Base-by-base conservation (phyloP, 768 basidiomycete genomes). In the Phaffia australis region DNA sequence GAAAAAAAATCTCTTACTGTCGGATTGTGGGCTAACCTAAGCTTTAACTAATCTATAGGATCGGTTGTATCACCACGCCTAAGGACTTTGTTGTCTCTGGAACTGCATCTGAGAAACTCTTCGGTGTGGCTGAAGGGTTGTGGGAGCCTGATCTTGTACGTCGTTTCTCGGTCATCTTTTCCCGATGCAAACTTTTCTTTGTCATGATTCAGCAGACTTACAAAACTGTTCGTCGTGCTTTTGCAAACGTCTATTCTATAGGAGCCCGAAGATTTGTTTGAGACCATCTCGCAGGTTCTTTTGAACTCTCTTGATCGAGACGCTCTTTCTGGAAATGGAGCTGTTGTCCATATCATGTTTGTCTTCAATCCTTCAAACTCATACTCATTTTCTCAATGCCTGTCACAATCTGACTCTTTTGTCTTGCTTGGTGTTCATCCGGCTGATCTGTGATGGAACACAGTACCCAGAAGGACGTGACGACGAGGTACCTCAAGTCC, bases 271-370 rank as follows among this genome's bases (percentile, higher is more conserved):
- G 95, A 98, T 76, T 79, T 99, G 56, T 99, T 99, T 74, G 95
- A 99, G 80, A 98, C 95, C 1, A 92, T 97, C 73, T 91, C 89
- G 32, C 95, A 99, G 77, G 93, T 92, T 8, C 77, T 99, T 68
- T 77, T 98, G 77, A 98, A 93, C 73, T 88, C 91, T 6, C 86
- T 97, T 46, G 95, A 99, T 75, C 83, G 95, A 56, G 95, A 98
- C 77, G 92, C 94, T 25, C 89, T 84, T 76, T 95, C 92, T 63
- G 95, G 95, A 68, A 97, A 91, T 92, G 95, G 95, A 52, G 90
- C 86, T 48, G 78, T 95, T 63, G 95, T 99, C 49, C 88, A 97
- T 80, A 80, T 99, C 65, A 88, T 99, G 92, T 94, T 76, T 81
- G 89, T 79, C 48, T 57, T 51, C 32, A 5, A 30, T 23, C 29